phyloP scores from a whole-genome alignment of 2,329 filamentous ascomycete species.

The Diaporthe longicolla region DNA sequence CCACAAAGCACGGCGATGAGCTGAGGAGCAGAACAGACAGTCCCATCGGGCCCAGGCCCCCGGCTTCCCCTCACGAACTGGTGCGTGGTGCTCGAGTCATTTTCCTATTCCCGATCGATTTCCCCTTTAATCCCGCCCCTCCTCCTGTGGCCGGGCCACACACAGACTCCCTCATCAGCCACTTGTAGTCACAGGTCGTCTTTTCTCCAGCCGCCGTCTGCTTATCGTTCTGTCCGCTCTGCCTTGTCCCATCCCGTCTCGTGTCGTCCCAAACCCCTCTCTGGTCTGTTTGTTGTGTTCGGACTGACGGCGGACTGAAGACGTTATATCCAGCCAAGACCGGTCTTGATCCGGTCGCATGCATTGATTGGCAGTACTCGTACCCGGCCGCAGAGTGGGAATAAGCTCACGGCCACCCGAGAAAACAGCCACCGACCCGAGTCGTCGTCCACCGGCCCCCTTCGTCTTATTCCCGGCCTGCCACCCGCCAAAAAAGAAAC shows the following conservation, averaged over 20 bases:
- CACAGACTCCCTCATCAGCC: background rate
- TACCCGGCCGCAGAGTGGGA: background rate
- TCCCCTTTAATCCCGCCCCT: constrained; percentile 35
- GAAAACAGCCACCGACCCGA: constrained; percentile 11
- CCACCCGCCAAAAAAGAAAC: constrained; percentile 10
- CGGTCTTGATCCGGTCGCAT: background rate
- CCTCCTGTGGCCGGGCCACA: background rate
- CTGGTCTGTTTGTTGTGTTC: constrained; percentile 5
- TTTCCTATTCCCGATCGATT: constrained; percentile 25
- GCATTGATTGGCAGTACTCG: constrained; percentile 7
- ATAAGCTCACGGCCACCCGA: constrained; percentile 33
- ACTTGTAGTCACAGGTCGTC: background rate
- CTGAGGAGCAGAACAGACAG: background rate
- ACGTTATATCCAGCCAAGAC: constrained; percentile 37
- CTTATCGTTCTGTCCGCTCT: constrained; percentile 20
- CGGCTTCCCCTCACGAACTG: constrained; percentile 26
- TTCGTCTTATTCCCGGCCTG: constrained; percentile 40
- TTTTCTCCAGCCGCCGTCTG: background rate
- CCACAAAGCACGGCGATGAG: constrained; percentile 7
- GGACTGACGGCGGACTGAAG: background rate
- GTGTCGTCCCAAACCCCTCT: background rate
- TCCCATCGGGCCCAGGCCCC: background rate
- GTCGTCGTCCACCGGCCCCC: constrained; percentile 26
- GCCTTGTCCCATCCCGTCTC: constrained; percentile 5
- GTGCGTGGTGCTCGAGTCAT: constrained; percentile 31